Conservation (phyloP, 2,329 filamentous ascomycete species). For the Nectriaceae sp. region DNA sequence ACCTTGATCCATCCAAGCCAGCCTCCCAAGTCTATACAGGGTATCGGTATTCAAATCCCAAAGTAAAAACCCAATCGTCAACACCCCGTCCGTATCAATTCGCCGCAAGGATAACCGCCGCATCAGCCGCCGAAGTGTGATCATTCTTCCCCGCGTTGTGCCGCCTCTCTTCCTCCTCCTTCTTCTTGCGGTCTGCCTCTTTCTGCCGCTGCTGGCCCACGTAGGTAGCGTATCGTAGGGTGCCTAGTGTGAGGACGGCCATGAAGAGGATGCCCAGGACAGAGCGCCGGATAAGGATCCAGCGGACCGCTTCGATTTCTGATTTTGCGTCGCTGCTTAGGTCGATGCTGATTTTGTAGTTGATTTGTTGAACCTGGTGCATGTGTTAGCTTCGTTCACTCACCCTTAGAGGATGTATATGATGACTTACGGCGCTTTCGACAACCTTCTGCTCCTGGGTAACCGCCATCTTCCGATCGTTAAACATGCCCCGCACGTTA, state of each 20-base stretch:
- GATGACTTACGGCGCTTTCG: conserved; percentile 69
- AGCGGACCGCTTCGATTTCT: conserved; percentile 87
- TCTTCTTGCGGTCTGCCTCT: conserved; percentile 45
- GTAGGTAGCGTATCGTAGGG: conserved; percentile 62
- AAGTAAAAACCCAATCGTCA: conserved; percentile 12
- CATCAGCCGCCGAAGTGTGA: conserved; percentile 49
- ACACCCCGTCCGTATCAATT: conserved; percentile 39
- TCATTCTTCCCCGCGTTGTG: conserved; percentile 49
- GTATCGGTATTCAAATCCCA: conserved; percentile 26
- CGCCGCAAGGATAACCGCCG: conserved; percentile 59
- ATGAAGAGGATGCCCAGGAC: conserved; percentile 68
- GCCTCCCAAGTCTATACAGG: conserved; percentile 27
- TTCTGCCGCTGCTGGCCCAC: conserved; percentile 51
- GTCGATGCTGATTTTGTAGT: conserved; percentile 91
- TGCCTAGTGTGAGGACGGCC: conserved; percentile 61
- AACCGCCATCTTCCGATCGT: conserved; percentile 91
- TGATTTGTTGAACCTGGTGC: conserved; percentile 81
- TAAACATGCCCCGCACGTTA: conserved; percentile 92
- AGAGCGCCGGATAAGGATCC: conserved; percentile 72
- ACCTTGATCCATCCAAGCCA: conserved; percentile 3
- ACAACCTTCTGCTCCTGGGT: conserved; percentile 83
- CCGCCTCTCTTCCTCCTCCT: conserved; percentile 45
- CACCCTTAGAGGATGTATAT: not conserved
- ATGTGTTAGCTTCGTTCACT: conserved; percentile 10
- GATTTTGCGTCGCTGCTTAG: conserved; percentile 90